Evolutionary conservation across 192 early-diverging fungal genomes (phyloP).

Genomic region (Coemansia sp.): DNA sequence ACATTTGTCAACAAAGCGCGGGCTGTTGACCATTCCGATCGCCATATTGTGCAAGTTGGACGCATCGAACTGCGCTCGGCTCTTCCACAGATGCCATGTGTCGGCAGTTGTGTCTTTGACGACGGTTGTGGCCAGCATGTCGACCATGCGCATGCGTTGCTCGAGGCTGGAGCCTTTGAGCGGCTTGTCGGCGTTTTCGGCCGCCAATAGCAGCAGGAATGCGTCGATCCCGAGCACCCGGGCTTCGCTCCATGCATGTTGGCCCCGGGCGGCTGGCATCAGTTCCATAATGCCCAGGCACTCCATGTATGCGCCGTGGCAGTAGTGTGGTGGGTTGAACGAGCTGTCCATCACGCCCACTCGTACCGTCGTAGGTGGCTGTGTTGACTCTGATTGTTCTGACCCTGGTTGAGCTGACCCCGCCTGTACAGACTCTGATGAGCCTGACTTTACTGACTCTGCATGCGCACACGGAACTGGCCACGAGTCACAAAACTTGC

Average conservation of each 20-base stretch:
- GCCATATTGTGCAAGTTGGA: slow-evolving; percentile 50
- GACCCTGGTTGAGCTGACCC: neutral
- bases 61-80: slow-evolving; percentile 24
- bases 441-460: neutral
- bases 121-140: slow-evolving; percentile 55
- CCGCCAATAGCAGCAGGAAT: slow-evolving; percentile 62
- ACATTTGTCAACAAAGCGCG: slow-evolving; percentile 71
- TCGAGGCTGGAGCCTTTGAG: slow-evolving; percentile 55
- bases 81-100: slow-evolving; percentile 51
- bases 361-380: slow-evolving; percentile 13
- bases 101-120: slow-evolving; percentile 34
- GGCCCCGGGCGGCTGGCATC: slow-evolving; percentile 8
- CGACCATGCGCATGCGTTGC: slow-evolving; percentile 74
- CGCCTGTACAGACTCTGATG: neutral
- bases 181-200: slow-evolving; percentile 71
- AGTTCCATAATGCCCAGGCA: slow-evolving; percentile 33
- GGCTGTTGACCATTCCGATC: slow-evolving; percentile 60
- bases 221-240: slow-evolving; percentile 58
- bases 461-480: slow-evolving; percentile 10
- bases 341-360: slow-evolving; percentile 71
- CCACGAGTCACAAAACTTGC: slow-evolving; percentile 35
- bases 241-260: slow-evolving; percentile 10
- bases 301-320: slow-evolving; percentile 43
- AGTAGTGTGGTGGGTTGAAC: slow-evolving; percentile 73
- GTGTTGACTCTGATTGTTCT: neutral